Percentiles rank a stretch among this genome's conserved stretches.
phyloP scores from a whole-genome alignment of 331 rosid species.

The Acacia pycnantha region DNA sequence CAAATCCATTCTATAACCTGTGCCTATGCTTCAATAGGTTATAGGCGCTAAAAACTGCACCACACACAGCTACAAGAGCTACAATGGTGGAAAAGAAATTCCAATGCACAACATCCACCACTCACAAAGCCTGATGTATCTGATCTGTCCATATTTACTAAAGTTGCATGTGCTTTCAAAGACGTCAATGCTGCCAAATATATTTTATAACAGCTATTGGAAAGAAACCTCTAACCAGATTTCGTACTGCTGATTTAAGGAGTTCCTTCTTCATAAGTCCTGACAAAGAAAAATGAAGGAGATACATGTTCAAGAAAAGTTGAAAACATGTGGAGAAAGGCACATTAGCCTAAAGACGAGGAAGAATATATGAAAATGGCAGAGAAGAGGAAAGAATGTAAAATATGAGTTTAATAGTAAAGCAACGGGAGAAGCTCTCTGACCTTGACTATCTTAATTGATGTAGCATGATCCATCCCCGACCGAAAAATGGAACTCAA shows the following conservation, averaged over 20 bases:
- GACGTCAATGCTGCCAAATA: not conserved
- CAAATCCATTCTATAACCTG: not conserved
- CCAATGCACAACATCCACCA: not conserved
- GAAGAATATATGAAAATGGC: not conserved
- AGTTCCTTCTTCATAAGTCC: not conserved
- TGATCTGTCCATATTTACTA: not conserved
- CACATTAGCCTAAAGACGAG: not conserved
- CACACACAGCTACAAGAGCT: not conserved
- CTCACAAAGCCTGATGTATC: constrained; percentile 3
- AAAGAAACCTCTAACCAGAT: not conserved
- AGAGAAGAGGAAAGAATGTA: not conserved
- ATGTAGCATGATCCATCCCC: not conserved
- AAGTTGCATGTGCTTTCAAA: not conserved
- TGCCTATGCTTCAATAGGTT: not conserved
- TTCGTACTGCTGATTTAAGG: not conserved
- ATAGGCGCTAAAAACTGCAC: not conserved
- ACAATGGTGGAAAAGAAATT: not conserved
- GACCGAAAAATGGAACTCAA: not conserved
- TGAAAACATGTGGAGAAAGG: not conserved
- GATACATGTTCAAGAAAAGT: not conserved
- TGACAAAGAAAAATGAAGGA: not conserved
- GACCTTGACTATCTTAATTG: constrained; percentile 34
- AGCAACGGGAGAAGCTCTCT: constrained; percentile 30
- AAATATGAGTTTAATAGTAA: constrained; percentile 7
- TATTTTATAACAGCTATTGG: not conserved